These are phyloP conservation scores for Artemisia tridentata DNA, from an alignment of 129 eudicot genomes.

Conservation along the genomic window DNA sequence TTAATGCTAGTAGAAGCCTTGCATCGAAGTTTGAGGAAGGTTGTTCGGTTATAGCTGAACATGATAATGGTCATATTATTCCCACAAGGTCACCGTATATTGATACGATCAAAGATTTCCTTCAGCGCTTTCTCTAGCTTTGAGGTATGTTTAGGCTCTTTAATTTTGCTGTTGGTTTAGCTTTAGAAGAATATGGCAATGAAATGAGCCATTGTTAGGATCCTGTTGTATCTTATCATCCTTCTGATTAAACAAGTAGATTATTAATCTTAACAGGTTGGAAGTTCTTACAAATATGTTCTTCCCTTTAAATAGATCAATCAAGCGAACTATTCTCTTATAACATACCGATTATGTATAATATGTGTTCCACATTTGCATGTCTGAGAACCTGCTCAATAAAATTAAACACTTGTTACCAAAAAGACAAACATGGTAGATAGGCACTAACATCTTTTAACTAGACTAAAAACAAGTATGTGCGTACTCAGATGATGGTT, in stretches of 20 bases:
- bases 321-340: neutral
- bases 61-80: slow-evolving; percentile 83
- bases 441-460: neutral
- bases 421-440: neutral
- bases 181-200: neutral
- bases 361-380: neutral
- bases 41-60: slow-evolving; percentile 63
- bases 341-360: neutral
- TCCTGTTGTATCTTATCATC: neutral
- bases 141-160: slow-evolving; percentile 1
- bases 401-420: neutral
- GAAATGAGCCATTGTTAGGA: neutral
- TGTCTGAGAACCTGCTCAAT: neutral
- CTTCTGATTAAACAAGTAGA: neutral
- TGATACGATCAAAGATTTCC: slow-evolving; percentile 67
- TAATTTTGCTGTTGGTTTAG: neutral
- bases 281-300: neutral
- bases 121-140: slow-evolving; percentile 51
- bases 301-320: neutral
- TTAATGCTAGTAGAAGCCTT: slow-evolving; percentile 60
- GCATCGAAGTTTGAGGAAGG: slow-evolving; percentile 73
- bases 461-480: neutral
- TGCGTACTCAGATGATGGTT: neutral
- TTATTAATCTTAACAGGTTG: neutral
- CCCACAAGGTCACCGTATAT: slow-evolving; percentile 87